These are phyloP conservation scores for Stentor roeselii DNA, from an alignment of 73 alveolate genomes.

Conservation along the genomic window DNA sequence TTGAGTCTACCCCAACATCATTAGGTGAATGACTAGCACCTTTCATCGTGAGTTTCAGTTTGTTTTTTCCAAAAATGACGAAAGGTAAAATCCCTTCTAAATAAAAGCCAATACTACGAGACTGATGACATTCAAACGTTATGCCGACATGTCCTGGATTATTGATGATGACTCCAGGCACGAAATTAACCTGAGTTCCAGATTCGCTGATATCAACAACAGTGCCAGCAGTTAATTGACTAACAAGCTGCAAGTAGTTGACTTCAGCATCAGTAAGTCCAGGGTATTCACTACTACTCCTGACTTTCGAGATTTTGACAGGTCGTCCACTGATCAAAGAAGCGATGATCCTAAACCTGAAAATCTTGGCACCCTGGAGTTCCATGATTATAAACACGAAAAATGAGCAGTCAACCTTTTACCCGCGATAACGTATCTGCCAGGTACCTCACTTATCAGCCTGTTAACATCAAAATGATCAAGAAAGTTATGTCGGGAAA, in stretches of 20 bases:
- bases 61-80: conserved; percentile 75
- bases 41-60: conserved; percentile 55
- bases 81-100: conserved; percentile 77
- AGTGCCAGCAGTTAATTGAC: conserved; percentile 79
- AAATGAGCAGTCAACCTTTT: too few relatives aligned
- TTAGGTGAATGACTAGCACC: conserved; percentile 76
- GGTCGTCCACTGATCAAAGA: conserved; percentile 72
- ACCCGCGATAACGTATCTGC: too few relatives aligned
- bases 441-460: too few relatives aligned
- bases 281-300: conserved; percentile 76
- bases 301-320: conserved; percentile 62
- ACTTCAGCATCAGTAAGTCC: conserved; percentile 81
- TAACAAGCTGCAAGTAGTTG: conserved; percentile 58
- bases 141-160: conserved; percentile 51
- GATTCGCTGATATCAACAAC: conserved; percentile 71
- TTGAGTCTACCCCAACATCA: conserved; percentile 65
- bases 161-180: conserved; percentile 65
- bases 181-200: conserved; percentile 77
- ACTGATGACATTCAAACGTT: conserved; percentile 50
- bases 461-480: too few relatives aligned
- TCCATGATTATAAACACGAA: too few relatives aligned
- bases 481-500: too few relatives aligned
- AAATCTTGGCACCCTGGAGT: conserved; percentile 52
- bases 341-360: conserved; percentile 64
- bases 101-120: conserved; percentile 71